These are phyloP conservation scores for Pseudogymnoascus pannorum DNA, from an alignment of 2,329 filamentous ascomycete species.

Conservation along the genomic window DNA sequence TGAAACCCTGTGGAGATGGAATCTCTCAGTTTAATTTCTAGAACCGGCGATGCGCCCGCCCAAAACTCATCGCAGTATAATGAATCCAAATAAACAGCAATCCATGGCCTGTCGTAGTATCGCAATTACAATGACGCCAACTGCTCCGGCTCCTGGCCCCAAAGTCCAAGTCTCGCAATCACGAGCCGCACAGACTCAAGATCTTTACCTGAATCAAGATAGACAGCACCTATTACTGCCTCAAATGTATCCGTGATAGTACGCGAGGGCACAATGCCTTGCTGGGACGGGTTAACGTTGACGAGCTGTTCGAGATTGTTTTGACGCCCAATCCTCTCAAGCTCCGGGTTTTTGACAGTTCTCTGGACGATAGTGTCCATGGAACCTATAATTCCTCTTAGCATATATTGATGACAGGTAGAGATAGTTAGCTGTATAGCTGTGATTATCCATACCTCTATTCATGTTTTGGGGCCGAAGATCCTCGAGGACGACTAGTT, in stretches of 20 bases:
- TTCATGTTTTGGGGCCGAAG: background rate
- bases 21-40: background rate
- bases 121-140: background rate
- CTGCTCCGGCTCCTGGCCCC: background rate
- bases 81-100: background rate
- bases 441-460: background rate
- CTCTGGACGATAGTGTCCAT: background rate
- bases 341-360: background rate
- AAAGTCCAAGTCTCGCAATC: background rate
- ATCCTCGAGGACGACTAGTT: background rate
- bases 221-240: background rate
- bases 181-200: background rate
- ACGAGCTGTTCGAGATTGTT: conserved; percentile 8
- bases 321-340: conserved; percentile 8
- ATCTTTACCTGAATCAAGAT: background rate
- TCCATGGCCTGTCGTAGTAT: background rate
- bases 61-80: background rate
- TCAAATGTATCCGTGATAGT: background rate
- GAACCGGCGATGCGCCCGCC: background rate
- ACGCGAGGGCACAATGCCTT: background rate
- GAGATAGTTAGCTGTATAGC: background rate
- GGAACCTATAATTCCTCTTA: background rate
- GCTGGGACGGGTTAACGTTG: conserved; percentile 10
- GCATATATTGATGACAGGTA: background rate
- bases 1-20: background rate